Evolutionary conservation across 2,329 filamentous ascomycete genomes (phyloP).

Genomic region (Phyllachora maydis): DNA sequence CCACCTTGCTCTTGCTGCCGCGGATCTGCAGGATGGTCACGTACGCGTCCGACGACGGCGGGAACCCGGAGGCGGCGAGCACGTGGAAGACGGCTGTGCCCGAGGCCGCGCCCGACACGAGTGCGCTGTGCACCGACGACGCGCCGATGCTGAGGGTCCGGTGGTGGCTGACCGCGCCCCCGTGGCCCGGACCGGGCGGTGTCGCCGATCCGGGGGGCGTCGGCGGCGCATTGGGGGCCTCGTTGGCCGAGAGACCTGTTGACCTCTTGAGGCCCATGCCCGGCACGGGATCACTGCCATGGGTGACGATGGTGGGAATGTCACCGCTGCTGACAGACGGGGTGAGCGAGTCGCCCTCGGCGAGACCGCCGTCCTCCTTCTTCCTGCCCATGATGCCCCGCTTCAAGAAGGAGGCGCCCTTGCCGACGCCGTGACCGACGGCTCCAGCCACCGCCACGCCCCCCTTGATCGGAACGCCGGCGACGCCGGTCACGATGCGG

Average conservation of each 20-base stretch:
- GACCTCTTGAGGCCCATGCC: conserved; percentile 19
- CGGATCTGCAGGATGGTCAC: conserved; percentile 48
- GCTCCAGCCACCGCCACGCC: conserved; percentile 58
- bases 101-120: conserved; percentile 28
- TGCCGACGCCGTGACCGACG: conserved; percentile 72
- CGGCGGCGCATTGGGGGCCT: conserved; percentile 8
- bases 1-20: conserved; percentile 46
- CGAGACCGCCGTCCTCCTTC: too few species aligned
- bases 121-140: conserved; percentile 44
- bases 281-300: conserved; percentile 15
- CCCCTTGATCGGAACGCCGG: conserved; percentile 85
- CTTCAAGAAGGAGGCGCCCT: conserved; percentile 77
- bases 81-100: conserved; percentile 69
- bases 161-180: conserved; percentile 14
- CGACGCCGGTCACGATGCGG: conserved; percentile 65
- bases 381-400: conserved; percentile 58
- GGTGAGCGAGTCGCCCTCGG: conserved; percentile 21
- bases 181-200: conserved; percentile 14
- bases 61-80: conserved; percentile 59
- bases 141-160: conserved; percentile 39
- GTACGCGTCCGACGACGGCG: conserved; percentile 58
- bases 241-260: conserved; percentile 14
- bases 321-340: conserved; percentile 16
- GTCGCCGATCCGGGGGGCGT: conserved; percentile 6
- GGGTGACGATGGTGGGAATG: conserved; percentile 20